Evolutionary conservation across 805 yeast genomes (phyloP).

Genomic region (Hanseniaspora occidentalis): DNA sequence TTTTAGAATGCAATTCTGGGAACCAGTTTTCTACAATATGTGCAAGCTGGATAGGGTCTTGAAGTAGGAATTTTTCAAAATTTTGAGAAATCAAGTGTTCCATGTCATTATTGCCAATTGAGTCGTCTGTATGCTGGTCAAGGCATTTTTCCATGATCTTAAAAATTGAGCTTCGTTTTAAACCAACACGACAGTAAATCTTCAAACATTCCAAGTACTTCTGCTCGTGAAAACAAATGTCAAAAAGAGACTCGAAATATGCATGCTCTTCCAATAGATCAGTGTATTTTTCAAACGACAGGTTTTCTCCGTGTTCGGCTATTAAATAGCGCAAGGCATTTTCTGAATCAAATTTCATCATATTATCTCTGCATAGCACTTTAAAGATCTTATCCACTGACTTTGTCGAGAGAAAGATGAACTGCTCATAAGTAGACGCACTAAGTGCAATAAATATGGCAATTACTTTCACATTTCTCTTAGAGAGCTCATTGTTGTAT

Average conservation of each 20-base stretch:
- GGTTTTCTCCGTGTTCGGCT: conserved; percentile 26
- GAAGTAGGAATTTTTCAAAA: neutral
- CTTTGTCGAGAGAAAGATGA: conserved; percentile 57
- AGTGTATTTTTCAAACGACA: conserved; percentile 15
- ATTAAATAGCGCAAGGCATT: conserved; percentile 63
- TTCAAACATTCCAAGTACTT: conserved; percentile 6
- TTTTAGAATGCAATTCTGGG: conserved; percentile 6
- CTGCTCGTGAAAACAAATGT: conserved; percentile 8
- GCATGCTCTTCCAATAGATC: conserved; percentile 12
- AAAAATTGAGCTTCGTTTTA: neutral
- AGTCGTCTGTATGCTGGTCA: neutral
- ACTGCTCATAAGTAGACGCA: conserved; percentile 77
- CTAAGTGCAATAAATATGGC: conserved; percentile 70
- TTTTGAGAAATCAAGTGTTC: neutral
- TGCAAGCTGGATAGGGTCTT: neutral
- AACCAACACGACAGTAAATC: neutral
- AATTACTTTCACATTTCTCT: conserved; percentile 24
- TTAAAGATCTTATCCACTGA: conserved; percentile 34
- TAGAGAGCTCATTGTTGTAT: conserved; percentile 20
- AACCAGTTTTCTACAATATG: neutral
- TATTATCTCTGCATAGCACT: conserved; percentile 18
- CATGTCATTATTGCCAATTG: neutral
- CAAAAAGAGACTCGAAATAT: conserved; percentile 16
- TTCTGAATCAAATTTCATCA: conserved; percentile 47
- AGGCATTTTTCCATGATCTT: neutral